Conservation (phyloP, 176 grass and related monocot species). For the Pharus latifolius region DNA sequence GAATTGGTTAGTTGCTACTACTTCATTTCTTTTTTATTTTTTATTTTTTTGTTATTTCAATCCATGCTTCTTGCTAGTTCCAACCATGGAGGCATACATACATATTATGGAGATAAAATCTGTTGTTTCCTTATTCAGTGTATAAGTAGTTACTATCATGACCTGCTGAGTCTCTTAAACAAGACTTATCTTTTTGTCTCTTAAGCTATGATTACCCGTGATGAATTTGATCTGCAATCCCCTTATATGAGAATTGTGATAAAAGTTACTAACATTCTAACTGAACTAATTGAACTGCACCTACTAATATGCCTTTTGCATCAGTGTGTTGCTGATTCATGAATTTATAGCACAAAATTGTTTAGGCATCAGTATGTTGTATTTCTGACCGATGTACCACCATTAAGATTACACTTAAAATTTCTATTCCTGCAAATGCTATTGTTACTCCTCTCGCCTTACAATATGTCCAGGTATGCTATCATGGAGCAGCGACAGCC, state of each 20-base stretch:
- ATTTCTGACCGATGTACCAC: background rate
- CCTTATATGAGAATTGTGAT: background rate
- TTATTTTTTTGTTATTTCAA: background rate
- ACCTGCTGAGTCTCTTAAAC: background rate
- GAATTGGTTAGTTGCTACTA: conserved; percentile 60
- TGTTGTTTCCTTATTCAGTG: background rate
- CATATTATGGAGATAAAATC: background rate
- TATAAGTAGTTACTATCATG: background rate
- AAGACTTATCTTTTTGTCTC: background rate
- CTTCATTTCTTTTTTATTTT: background rate
- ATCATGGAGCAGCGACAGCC: conserved; percentile 77
- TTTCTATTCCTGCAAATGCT: background rate
- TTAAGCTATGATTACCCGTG: background rate
- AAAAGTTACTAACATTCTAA: background rate
- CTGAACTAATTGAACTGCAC: background rate
- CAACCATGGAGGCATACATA: background rate
- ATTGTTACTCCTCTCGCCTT: conserved; percentile 16
- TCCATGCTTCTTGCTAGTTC: background rate
- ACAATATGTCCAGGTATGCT: conserved; percentile 53
- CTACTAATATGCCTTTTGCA: background rate
- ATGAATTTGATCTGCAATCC: background rate
- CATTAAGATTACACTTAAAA: background rate
- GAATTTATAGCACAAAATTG: background rate
- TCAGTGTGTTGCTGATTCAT: background rate
- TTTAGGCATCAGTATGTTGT: background rate